These are phyloP conservation scores for Tolypocladium tropicale DNA, from an alignment of 2,329 filamentous ascomycete genomes.

Conservation along the genomic window DNA sequence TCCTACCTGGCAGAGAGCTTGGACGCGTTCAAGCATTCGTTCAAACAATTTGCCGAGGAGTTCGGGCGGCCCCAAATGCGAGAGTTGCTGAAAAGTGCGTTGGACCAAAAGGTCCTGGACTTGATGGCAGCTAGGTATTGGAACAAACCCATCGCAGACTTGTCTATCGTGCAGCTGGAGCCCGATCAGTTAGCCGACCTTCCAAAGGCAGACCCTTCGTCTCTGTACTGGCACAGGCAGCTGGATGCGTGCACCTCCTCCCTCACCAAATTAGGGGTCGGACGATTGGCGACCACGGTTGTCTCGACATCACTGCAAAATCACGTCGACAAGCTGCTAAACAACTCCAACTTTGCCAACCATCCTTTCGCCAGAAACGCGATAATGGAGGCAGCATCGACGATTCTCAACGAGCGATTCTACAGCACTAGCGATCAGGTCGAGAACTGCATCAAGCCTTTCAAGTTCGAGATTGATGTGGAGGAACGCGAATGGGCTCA, in stretches of 20 bases:
- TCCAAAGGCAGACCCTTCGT: slow-evolving; percentile 75
- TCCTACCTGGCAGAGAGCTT: slow-evolving; percentile 93
- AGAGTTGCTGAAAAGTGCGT: slow-evolving; percentile 78
- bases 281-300: slow-evolving; percentile 82
- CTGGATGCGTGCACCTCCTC: slow-evolving; percentile 85
- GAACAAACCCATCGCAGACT: slow-evolving; percentile 88
- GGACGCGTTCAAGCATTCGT: slow-evolving; percentile 94
- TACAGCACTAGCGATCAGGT: slow-evolving; percentile 97
- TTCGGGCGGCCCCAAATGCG: slow-evolving; percentile 88
- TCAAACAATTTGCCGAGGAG: slow-evolving; percentile 82
- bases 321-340: slow-evolving; percentile 70
- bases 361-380: slow-evolving; percentile 89
- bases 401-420: slow-evolving; percentile 85
- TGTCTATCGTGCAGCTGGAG: slow-evolving; percentile 57
- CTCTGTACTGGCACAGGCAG: slow-evolving; percentile 86
- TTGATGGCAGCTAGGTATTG: slow-evolving; percentile 89
- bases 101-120: slow-evolving; percentile 92
- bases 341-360: slow-evolving; percentile 71
- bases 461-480: slow-evolving; percentile 95
- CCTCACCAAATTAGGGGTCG: slow-evolving; percentile 88
- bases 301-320: slow-evolving; percentile 80
- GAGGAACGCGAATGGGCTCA: slow-evolving; percentile 82
- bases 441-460: slow-evolving; percentile 98
- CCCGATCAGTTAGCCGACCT: slow-evolving; percentile 66
- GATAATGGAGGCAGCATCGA: slow-evolving; percentile 84